Evolutionary conservation across 1,284 basidiomycete genomes (phyloP).

Genomic region (Tilletia horrida): DNA sequence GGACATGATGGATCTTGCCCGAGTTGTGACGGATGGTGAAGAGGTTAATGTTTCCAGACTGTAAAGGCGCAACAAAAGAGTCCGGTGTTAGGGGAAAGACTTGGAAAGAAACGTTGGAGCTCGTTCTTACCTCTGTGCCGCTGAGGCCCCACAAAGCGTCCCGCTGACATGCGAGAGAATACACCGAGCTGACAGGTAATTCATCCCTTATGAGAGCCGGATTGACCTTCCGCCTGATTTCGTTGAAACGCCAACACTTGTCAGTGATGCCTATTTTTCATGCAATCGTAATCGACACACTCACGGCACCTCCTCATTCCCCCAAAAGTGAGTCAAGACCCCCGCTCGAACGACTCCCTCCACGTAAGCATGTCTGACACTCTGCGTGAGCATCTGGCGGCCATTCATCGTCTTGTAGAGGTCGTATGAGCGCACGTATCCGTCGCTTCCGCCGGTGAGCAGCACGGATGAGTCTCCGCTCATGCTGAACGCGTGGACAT

Average conservation of each 20-base stretch:
- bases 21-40: constrained; percentile 89
- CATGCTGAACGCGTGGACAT: constrained; percentile 78
- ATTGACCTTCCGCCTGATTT: constrained; percentile 76
- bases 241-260: constrained; percentile 60
- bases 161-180: constrained; percentile 49
- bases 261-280: neutral
- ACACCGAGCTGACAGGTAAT: constrained; percentile 40
- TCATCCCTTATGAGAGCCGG: constrained; percentile 29
- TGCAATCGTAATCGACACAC: neutral
- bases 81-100: too few relatives aligned
- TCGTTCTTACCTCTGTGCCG: constrained; percentile 26
- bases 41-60: constrained; percentile 63
- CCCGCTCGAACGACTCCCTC: constrained; percentile 88
- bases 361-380: constrained; percentile 83
- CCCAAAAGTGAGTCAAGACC: constrained; percentile 83
- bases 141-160: constrained; percentile 48
- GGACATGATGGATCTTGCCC: constrained; percentile 71
- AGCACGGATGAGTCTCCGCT: constrained; percentile 84
- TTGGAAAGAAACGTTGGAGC: neutral
- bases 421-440: constrained; percentile 89
- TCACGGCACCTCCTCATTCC: constrained; percentile 55
- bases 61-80: neutral
- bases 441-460: constrained; percentile 86
- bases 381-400: constrained; percentile 79
- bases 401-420: constrained; percentile 83